Evolutionary conservation across 192 early-diverging fungal genomes (phyloP), one percentile per base, ranked within the genome.

Genomic region (Coemansia sp.): DNA sequence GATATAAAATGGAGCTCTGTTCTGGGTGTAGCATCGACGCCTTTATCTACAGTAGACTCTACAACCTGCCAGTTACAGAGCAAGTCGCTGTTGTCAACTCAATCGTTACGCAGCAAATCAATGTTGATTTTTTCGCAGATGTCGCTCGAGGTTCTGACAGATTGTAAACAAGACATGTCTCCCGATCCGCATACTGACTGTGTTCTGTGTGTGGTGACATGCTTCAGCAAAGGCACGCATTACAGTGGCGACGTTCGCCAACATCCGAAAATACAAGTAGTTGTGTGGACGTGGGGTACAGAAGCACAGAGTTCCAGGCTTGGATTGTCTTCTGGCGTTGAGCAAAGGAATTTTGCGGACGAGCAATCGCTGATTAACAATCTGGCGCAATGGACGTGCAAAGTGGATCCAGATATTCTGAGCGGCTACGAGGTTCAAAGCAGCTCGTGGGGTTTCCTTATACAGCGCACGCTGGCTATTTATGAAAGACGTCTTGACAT

Each of bases 361-460:
- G 95, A 96, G 75, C 30, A 67, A 5, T 73, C 71, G 2, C 73
- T 96, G 75, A 64, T 96, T 32, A 64, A 78, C 8, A 59, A 60
- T 2, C 34, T 96, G 7, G 72, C 88, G 38, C 52, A 81, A 2
- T 78, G 80, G 45, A 85, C 91, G 3, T 82, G 86, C 0, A 55
- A 57, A 5, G 76, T 80, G 40, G 94, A 97, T 71, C 95, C 95
- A 0, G 95, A 97, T 64, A 86, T 97, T 50, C 64, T 97, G 20
- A 78, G 88, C 10, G 96, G 96, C 2, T 98, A 92, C 63, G 95
- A 98, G 45, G 67, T 97, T 4, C 89, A 98, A 36, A 84, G 76
- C 20, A 61, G 87, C 8, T 96, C 94, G 0, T 98, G 95, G 96
- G 96, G 96, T 3, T 98, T 93, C 66, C 68, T 93, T 10, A 71